Base-by-base conservation (phyloP, 441 rosid genomes). In the Gossypium trilobum region DNA sequence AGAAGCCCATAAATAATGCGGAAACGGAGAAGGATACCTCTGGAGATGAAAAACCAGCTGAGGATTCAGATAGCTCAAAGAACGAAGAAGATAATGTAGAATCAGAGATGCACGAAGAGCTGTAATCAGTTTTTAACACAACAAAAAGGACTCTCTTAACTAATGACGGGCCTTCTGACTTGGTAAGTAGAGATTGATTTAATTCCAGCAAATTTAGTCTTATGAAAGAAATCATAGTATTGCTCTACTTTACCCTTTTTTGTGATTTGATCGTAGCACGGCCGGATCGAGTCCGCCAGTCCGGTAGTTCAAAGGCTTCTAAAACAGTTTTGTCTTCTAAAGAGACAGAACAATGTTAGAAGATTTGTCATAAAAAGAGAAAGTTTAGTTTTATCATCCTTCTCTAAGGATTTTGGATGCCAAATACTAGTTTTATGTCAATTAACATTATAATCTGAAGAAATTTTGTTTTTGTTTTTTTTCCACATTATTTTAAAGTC, bases 41-140 rank as follows among this genome's bases (percentile, higher is more conserved):
- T 3, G 60, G 75, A 64, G 58, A 44, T 13, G 88, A 74, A 17
- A 73, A 84, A 77, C 62, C 85, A 13, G 44, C 81, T 22, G 73
- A 33, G 9, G 86, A 77, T 48, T 69, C 81, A 19, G 80, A 76
- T 42, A 72, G 75, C 51, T 48, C 84, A 0, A 33, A 68, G 0
- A 76, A 79, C 1, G 86, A 82, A 69, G 63, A 71, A 23, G 73
- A 3, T 17, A 76, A 76, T 2, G 59, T 58, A 54, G 84, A 80
- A 65, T 13, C 87, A 6, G 73, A 86, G 71, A 67, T 3, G 55
- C 96, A 87, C 19, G 94, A 93, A 7, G 98, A 93, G 83, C 81
- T 93, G 74, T 89, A 80, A 88, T 79, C 29, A 44, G 46, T 46
- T 55, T 29, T 55, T 19, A 1, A 3, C 68, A 78, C 9, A 39